Conservation (phyloP, 2,329 filamentous ascomycete species). For the Cytospora piceae region DNA sequence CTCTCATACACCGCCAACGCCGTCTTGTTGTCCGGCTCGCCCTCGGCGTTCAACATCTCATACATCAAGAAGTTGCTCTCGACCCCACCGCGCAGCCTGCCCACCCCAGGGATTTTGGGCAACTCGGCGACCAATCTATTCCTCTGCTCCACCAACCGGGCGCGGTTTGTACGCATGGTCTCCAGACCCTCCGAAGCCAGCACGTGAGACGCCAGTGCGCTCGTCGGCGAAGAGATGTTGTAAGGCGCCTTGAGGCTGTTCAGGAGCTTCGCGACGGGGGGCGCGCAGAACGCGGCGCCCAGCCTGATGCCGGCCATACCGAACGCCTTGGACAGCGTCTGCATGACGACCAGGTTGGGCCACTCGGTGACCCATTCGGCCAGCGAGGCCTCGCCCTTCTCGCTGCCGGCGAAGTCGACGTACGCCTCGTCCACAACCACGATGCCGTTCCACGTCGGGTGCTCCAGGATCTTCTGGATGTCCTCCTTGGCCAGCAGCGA, state of each 20-base stretch:
- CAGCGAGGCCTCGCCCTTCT: conserved; percentile 69
- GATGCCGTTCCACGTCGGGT: conserved; percentile 93
- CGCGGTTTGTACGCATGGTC: conserved; percentile 72
- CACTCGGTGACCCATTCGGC: conserved; percentile 91
- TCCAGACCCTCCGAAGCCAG: conserved; percentile 68
- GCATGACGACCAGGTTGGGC: conserved; percentile 96
- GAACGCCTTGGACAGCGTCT: conserved; percentile 98
- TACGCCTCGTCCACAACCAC: conserved; percentile 96
- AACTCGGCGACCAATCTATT: conserved; percentile 75
- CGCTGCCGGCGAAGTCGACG: conserved; percentile 74
- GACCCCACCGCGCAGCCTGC: conserved; percentile 76
- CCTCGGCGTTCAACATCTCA: conserved; percentile 76
- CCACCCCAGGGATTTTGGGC: conserved; percentile 75
- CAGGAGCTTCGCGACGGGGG: conserved; percentile 75
- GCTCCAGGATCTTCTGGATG: conserved; percentile 73
- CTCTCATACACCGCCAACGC: conserved; percentile 82
- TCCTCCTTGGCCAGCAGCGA: conserved; percentile 76
- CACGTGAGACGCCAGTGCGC: conserved; percentile 75
- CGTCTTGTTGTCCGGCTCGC: conserved; percentile 75
- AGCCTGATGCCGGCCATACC: conserved; percentile 92
- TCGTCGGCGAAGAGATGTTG: conserved; percentile 89
- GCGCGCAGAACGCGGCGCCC: conserved; percentile 79
- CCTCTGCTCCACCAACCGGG: conserved; percentile 74
- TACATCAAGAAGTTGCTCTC: conserved; percentile 90
- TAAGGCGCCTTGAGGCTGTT: conserved; percentile 97